Base-by-base conservation (phyloP, 2,329 filamentous ascomycete species). In the Hysterium pulicare region DNA sequence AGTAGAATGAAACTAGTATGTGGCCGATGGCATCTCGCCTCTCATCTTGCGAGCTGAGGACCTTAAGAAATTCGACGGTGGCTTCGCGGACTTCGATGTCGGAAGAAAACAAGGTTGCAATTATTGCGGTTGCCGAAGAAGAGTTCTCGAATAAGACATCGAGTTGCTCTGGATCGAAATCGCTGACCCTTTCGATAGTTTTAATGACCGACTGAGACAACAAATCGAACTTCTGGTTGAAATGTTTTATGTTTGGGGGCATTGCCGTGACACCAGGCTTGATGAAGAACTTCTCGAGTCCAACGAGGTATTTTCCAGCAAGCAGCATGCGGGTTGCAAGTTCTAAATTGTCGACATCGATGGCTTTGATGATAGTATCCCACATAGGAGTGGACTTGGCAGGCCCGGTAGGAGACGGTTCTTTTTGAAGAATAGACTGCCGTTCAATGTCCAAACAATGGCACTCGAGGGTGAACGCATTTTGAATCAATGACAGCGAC, bases 11-110 rank as follows among this genome's bases (percentile, higher is more conserved):
- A 37, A 72, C 68, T n/a, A 84, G 59, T n/a, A 84, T 64, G 54
- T 83, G 74, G 33, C 76, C 76, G 11, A 86, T 68, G 13, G 81
- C 81, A 50, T 83, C 80, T 47, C 76, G 70, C 42, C 81, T 72
- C 46, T 74, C 76, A 40, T 77, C 76, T 62, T 94, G 82, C 7
- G 79, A 79, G 26, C 87, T 93, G 55, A 91, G 80, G 26, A 82
- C 82, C 66, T 95, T 95, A 50, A 97, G 78, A 21, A 97, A 72
- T 51, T 90, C 86, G 5, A 90, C 79, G 1, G 87, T 84, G 13
- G 87, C 85, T 60, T 90, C 84, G 47, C 88, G 89, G 24, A 93
- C 83, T 44, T 83, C 78, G 42, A 86, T 74, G 52, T 94, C 84
- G 13, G 88, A 87, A 33, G 90, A 90, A 42, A 96, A 82, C 5